phyloP scores from a whole-genome alignment of 2,329 filamentous ascomycete species.

The Xylariomycetidae sp. region DNA sequence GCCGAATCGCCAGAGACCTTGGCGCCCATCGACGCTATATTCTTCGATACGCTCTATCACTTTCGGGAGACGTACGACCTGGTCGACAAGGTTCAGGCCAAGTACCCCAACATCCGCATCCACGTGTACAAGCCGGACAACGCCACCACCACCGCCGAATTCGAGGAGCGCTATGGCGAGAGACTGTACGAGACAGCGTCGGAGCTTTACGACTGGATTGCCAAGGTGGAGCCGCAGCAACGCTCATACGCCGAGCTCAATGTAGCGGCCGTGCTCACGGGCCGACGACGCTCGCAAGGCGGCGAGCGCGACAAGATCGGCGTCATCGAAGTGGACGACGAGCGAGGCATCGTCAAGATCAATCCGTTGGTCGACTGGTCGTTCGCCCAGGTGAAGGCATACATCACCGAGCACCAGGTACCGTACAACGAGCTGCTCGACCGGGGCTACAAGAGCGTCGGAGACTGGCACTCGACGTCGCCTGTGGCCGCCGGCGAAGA shows the following conservation, averaged over 20 bases:
- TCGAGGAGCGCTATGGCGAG: constrained; percentile 76
- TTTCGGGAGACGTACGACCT: constrained; percentile 73
- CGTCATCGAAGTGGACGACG: constrained; percentile 85
- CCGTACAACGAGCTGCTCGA: constrained; percentile 93
- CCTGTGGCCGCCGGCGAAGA: constrained; percentile 90
- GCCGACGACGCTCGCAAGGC: constrained; percentile 85
- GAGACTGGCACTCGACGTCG: constrained; percentile 96
- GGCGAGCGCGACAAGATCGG: constrained; percentile 86
- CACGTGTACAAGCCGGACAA: constrained; percentile 88
- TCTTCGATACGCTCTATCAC: constrained; percentile 81
- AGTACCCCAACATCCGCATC: constrained; percentile 74
- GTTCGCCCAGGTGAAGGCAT: constrained; percentile 83
- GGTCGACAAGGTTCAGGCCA: constrained; percentile 66
- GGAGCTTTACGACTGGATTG: constrained; percentile 92
- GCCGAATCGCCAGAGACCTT: constrained; percentile 52
- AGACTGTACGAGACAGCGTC: constrained; percentile 80
- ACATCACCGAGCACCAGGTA: constrained; percentile 80
- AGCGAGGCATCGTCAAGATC: constrained; percentile 90
- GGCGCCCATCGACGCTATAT: constrained; percentile 63
- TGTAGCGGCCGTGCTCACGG: constrained; percentile 87
- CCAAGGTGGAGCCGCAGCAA: constrained; percentile 95
- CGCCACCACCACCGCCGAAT: constrained; percentile 67
- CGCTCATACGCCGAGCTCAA: constrained; percentile 83
- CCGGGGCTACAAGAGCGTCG: constrained; percentile 94
- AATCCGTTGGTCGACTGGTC: constrained; percentile 95